Evolutionary conservation across 2,329 filamentous ascomycete species (phyloP).

Genomic region (Fusarium sp.): DNA sequence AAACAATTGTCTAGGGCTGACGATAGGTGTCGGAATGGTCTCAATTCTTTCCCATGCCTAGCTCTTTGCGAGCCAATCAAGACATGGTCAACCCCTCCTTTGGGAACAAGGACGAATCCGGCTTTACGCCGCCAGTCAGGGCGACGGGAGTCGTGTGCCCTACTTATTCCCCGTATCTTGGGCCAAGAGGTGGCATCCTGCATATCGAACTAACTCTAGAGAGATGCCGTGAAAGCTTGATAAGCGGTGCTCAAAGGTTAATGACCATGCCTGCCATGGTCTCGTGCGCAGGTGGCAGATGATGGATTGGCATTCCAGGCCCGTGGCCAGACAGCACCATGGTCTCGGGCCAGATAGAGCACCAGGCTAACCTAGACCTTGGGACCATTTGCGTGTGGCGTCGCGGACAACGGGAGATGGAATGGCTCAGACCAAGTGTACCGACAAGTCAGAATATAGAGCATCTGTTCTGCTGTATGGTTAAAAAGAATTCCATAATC

Average conservation of each 20-base stretch:
- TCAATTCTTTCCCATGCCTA: not conserved
- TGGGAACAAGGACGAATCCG: not conserved
- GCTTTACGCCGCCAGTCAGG: not conserved
- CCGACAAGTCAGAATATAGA: not conserved
- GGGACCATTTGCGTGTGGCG: conserved; percentile 1
- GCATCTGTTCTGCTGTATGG: not conserved
- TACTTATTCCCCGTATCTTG: not conserved
- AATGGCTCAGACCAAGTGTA: not conserved
- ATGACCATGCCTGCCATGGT: not conserved
- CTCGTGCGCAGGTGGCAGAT: not conserved
- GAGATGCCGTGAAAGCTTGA: not conserved
- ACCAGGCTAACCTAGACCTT: not conserved
- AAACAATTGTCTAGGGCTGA: conserved; percentile 7
- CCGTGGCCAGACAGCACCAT: conserved; percentile 3
- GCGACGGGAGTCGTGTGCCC: not conserved
- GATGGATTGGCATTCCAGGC: conserved; percentile 1
- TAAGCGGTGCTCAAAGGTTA: conserved; percentile 4
- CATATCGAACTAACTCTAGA: not conserved
- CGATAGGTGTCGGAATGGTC: not conserved
- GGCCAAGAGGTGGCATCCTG: not conserved
- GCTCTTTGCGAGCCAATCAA: not conserved
- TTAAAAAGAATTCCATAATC: not conserved
- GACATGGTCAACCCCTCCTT: conserved; percentile 11
- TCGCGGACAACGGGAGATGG: not conserved
- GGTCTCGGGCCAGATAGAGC: not conserved